phyloP scores from a whole-genome alignment of 257 asterid genomes.

The Fraxinus americana region DNA sequence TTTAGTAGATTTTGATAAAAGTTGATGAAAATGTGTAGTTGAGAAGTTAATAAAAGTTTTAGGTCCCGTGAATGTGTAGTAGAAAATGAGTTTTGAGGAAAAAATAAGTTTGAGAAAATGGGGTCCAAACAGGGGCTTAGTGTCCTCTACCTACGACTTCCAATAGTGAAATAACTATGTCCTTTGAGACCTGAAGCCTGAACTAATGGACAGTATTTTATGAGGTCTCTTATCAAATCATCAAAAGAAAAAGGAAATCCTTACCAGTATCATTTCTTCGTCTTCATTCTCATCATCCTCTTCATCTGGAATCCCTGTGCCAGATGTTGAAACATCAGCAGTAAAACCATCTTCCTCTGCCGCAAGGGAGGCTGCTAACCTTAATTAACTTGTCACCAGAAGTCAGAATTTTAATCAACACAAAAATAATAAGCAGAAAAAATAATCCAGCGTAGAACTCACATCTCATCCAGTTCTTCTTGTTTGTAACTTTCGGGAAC shows the following conservation, averaged over 20 bases:
- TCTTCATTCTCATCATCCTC: constrained; percentile 63
- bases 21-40: no score
- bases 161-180: neutral
- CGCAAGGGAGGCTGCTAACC: constrained; percentile 97
- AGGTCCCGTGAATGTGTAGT: no score
- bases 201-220: constrained; percentile 2
- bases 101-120: no score
- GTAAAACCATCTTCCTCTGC: constrained; percentile 70
- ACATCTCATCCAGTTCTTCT: constrained; percentile 78
- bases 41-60: no score
- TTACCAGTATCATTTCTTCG: constrained; percentile 92
- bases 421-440: constrained; percentile 5
- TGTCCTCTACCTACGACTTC: neutral
- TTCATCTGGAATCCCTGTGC: constrained; percentile 38
- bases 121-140: neutral
- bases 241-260: constrained; percentile 26
- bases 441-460: constrained; percentile 31
- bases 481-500: constrained; percentile 39
- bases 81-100: no score
- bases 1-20: no score
- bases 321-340: constrained; percentile 68
- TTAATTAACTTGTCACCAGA: constrained; percentile 53
- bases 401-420: constrained; percentile 34
- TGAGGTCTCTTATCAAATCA: constrained; percentile 19
- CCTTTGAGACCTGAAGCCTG: constrained; percentile 9